Percentiles rank a stretch among this genome's conserved stretches.
Evolutionary conservation across 2,329 filamentous ascomycete genomes (phyloP).

Genomic region (Trichophyton verrucosum): DNA sequence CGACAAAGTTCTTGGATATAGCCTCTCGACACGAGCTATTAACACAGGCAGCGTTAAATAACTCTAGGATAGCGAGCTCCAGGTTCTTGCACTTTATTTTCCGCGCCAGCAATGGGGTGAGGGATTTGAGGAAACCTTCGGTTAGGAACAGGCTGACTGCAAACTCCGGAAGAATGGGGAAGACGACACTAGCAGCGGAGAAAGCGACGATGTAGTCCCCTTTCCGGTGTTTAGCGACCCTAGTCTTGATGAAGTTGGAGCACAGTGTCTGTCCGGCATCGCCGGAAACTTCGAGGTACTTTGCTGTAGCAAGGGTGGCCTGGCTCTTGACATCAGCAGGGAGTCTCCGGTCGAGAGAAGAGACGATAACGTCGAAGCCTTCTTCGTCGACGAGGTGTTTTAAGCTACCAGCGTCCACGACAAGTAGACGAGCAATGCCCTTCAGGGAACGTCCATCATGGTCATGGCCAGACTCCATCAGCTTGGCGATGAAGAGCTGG

Average conservation of each 20-base stretch:
- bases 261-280: conserved; percentile 59
- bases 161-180: conserved; percentile 68
- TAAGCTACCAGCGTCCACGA: conserved; percentile 41
- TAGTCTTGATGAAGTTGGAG: conserved; percentile 59
- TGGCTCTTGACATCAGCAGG: conserved; percentile 62
- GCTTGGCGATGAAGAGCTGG: conserved; percentile 63
- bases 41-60: conserved; percentile 86
- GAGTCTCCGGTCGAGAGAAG: conserved; percentile 73
- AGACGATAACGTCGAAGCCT: conserved; percentile 72
- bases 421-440: conserved; percentile 47
- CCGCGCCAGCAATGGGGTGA: conserved; percentile 63
- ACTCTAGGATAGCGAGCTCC: conserved; percentile 72
- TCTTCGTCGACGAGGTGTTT: conserved; percentile 48
- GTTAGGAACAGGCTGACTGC: conserved; percentile 71
- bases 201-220: conserved; percentile 87
- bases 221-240: conserved; percentile 60
- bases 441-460: conserved; percentile 49
- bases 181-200: conserved; percentile 78
- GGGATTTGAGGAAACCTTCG: conserved; percentile 68
- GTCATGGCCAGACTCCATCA: conserved; percentile 84
- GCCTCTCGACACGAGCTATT: conserved; percentile 69
- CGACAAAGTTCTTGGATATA: conserved; percentile 69
- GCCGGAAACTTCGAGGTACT: conserved; percentile 66
- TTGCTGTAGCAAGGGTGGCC: conserved; percentile 68
- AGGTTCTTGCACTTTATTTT: conserved; percentile 77